Base-by-base conservation (phyloP, 2,329 filamentous ascomycete species). In the Orbilia brochopaga region DNA sequence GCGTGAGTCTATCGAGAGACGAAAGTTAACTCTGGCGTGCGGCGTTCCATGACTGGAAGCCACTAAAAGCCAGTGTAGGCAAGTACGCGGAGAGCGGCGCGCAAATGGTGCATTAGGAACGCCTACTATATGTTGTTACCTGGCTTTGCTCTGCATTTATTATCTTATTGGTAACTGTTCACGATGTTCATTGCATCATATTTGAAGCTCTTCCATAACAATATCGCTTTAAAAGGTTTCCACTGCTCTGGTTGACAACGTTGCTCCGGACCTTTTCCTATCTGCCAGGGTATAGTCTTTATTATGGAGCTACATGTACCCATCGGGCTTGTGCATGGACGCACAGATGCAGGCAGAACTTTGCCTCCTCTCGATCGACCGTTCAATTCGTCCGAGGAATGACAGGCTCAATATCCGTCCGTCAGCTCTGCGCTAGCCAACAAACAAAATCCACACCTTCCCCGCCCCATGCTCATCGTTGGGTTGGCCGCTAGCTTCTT, bases 341-440 rank as follows among this genome's bases (percentile, higher is more conserved):
- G 17, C 46, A n/a, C 58, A 21, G 8, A 23, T 59, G 27, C 48
- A 32, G 35, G 42, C 30, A 46, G 32, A 24, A 57, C 50, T 55
- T 53, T 53, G 55, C 53, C 67, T 60, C 54, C 67, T 65, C 52
- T 48, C 44, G 27, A 32, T 8, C 15, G 51, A 21, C 44, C 53
- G 30, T 42, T 59, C 37, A 72, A 64, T 57, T 65, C 64, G 66
- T 64, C 66, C 66, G 66, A 59, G 24, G 54, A 46, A 51, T 57
- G 52, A 69, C 42, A 30, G 44, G 44, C 44, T 42, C 37, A 55
- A 70, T 46, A 59, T 70, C 66, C 66, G 66, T 70, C 67, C 67
- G 67, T 65, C 60, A 32, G 8, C 27, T n/a, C n/a, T n/a, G n/a
- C n/a, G n/a, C n/a, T 8, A 8, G 27, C 27, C 27, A 32, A 32